Percentiles rank a stretch among this genome's conserved stretches.
phyloP scores from a whole-genome alignment of 2,329 filamentous ascomycete genomes.

The Sarocladium strictum region DNA sequence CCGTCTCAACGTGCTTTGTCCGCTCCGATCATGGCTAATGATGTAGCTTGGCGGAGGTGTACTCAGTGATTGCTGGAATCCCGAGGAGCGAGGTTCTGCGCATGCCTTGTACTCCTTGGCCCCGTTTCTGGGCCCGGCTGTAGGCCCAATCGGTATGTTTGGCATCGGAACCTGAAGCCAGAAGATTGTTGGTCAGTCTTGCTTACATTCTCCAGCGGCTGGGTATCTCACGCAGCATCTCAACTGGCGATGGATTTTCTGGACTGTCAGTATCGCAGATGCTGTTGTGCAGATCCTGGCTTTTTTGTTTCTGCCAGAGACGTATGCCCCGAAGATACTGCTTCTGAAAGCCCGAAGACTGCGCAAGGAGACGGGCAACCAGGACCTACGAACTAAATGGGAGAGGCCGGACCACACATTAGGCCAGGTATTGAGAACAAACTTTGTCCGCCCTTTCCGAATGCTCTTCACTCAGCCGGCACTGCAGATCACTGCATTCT shows the following conservation, averaged over 20 bases:
- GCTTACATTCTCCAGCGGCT: constrained; percentile 20
- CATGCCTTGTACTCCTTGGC: constrained; percentile 28
- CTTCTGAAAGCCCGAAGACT: constrained; percentile 21
- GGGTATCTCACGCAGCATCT: constrained; percentile 31
- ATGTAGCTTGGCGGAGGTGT: constrained; percentile 36
- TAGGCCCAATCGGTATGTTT: constrained; percentile 33
- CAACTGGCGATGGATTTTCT: constrained; percentile 40
- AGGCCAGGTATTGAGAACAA: constrained; percentile 18
- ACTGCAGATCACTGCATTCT: constrained; percentile 41
- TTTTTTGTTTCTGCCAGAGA: constrained; percentile 33
- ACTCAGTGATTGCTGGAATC: constrained; percentile 41
- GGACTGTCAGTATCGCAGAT: constrained; percentile 33
- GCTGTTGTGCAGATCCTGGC: constrained; percentile 26
- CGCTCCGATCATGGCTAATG: background rate
- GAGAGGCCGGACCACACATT: constrained; percentile 22
- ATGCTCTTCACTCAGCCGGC: constrained; percentile 45
- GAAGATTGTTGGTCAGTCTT: background rate
- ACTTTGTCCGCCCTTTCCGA: constrained; percentile 39
- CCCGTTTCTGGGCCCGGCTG: constrained; percentile 36
- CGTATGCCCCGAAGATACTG: constrained; percentile 28
- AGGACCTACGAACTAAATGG: constrained; percentile 20
- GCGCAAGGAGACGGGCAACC: constrained; percentile 23
- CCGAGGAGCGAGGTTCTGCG: constrained; percentile 31
- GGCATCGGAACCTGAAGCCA: no score
- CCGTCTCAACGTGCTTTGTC: background rate